Conservation (phyloP, 192 early-diverging fungal species). For the Linnemannia hyalina region DNA sequence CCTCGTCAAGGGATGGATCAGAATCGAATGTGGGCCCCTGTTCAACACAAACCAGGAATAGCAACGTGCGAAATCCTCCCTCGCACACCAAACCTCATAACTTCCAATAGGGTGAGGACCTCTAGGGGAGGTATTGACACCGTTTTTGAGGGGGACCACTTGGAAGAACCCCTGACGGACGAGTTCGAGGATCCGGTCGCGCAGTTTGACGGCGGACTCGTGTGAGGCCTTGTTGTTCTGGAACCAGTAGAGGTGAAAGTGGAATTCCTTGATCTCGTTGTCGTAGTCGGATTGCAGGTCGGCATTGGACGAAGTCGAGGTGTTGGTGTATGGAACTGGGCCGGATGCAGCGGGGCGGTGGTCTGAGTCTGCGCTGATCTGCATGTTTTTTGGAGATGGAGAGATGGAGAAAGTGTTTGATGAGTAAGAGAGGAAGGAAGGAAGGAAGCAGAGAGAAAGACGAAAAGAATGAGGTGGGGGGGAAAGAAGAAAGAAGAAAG, state of each 20-base stretch:
- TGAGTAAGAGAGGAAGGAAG: not conserved
- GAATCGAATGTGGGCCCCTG: conserved; percentile 61
- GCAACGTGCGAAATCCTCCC: conserved; percentile 68
- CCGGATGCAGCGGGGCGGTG: not conserved
- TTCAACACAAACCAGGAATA: conserved; percentile 69
- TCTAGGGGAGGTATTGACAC: conserved; percentile 57
- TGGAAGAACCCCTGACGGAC: conserved; percentile 65
- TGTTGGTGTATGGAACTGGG: not conserved
- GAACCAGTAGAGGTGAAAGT: conserved; percentile 79
- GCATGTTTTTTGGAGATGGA: not conserved
- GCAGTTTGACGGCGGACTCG: conserved; percentile 44
- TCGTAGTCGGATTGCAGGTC: conserved; percentile 56
- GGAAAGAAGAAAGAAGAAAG: not conserved
- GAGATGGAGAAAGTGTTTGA: not conserved
- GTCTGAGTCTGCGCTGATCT: not conserved
- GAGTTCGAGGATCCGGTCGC: conserved; percentile 59
- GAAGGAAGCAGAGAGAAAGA: not conserved
- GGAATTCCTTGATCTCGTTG: conserved; percentile 74
- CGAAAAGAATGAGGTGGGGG: not conserved
- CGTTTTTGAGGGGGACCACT: conserved; percentile 61
- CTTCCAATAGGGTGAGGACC: conserved; percentile 75
- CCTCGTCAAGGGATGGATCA: conserved; percentile 74
- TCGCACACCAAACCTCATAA: conserved; percentile 77
- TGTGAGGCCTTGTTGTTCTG: conserved; percentile 59
- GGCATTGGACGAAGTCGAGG: not conserved